A percentile compares a stretch with the other conserved stretches of the same genome.
These are phyloP conservation scores for Pythium aristosporum DNA, from an alignment of 352 stramenopile species.

Conservation along the genomic window DNA sequence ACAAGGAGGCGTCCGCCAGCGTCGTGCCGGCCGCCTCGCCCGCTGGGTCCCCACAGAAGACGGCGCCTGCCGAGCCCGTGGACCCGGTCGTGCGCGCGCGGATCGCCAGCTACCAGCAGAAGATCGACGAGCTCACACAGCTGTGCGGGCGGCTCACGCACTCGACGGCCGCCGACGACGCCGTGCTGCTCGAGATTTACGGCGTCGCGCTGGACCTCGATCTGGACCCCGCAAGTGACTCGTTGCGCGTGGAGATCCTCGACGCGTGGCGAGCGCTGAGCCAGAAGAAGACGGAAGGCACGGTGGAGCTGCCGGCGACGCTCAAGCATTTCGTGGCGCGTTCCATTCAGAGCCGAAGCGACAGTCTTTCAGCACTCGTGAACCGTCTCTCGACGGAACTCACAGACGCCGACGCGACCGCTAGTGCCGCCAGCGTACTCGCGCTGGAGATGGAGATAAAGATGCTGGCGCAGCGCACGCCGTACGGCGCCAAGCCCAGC, in stretches of 20 bases:
- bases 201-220: conserved; percentile 56
- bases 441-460: conserved; percentile 87
- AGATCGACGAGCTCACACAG: conserved; percentile 69
- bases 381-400: conserved; percentile 9
- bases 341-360: conserved; percentile 30
- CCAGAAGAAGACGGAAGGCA: neutral
- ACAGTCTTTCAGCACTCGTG: conserved; percentile 26
- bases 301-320: conserved; percentile 1
- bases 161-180: conserved; percentile 26
- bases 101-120: conserved; percentile 69
- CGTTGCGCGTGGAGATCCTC: neutral
- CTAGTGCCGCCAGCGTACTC: conserved; percentile 21
- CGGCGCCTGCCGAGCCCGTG: conserved; percentile 25
- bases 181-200: conserved; percentile 74
- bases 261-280: conserved; percentile 25
- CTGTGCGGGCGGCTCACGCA: conserved; percentile 39
- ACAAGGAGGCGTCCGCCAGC: conserved; percentile 7
- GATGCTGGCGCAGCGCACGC: conserved; percentile 75
- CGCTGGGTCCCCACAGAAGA: conserved; percentile 20
- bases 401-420: neutral
- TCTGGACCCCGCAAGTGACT: conserved; percentile 32
- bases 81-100: conserved; percentile 60
- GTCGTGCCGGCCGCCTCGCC: neutral
- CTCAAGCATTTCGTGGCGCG: conserved; percentile 32
- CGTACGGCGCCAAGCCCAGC: conserved; percentile 59